phyloP scores from a whole-genome alignment of 768 basidiomycete species.

The Trichaptum fuscoviolaceum region DNA sequence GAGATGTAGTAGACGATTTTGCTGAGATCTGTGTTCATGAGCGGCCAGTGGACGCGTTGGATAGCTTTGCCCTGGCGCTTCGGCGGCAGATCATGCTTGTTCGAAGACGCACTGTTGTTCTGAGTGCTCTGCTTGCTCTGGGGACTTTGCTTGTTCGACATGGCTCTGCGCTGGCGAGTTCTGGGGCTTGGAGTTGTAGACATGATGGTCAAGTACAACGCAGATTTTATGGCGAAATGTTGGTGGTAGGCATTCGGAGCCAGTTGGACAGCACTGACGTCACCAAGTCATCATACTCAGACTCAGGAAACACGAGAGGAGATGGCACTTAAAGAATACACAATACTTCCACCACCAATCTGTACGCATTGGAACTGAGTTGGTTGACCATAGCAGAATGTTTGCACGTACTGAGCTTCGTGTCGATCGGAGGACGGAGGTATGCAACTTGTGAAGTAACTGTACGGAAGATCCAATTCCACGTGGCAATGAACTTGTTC shows the following conservation, averaged over 20 bases:
- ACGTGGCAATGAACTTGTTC: too few species aligned
- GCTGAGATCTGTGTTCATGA: slow-evolving; percentile 37
- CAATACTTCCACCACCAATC: too few species aligned
- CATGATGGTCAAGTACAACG: background rate
- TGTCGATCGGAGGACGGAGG: too few species aligned
- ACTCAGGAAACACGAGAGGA: too few species aligned
- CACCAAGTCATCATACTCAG: background rate
- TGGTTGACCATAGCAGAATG: too few species aligned
- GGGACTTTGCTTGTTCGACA: background rate
- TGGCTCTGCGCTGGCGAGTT: background rate
- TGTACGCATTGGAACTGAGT: too few species aligned
- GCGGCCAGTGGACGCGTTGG: slow-evolving; percentile 38
- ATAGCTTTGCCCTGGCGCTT: slow-evolving; percentile 9
- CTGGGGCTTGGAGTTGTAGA: background rate
- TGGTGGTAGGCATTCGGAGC: background rate
- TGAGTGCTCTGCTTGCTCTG: background rate
- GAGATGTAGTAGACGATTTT: slow-evolving; percentile 48
- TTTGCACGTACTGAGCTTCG: too few species aligned
- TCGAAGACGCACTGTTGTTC: background rate
- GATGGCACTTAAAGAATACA: too few species aligned
- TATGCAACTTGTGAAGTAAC: too few species aligned
- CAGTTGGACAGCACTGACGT: background rate
- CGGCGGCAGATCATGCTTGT: background rate
- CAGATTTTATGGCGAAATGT: background rate
- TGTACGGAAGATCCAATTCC: too few species aligned